Conservation (phyloP, 1,139 yeast species). For the Nakaseomyces nivariensis region DNA sequence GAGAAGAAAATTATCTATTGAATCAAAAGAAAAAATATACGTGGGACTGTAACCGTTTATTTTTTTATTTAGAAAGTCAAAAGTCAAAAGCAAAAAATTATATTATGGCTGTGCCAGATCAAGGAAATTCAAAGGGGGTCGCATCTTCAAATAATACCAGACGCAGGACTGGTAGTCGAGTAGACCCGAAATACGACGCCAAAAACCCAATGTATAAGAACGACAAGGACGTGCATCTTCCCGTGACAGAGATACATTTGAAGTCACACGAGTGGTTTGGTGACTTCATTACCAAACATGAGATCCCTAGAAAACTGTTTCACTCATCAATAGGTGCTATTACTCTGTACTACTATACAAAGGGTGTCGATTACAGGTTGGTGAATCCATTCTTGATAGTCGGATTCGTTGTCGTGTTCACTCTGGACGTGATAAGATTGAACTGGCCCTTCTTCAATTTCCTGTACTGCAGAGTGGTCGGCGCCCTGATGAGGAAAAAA, state of each 20-base stretch:
- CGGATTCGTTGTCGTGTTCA: slow-evolving; percentile 45
- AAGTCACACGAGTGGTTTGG: slow-evolving; percentile 35
- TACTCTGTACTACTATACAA: slow-evolving; percentile 61
- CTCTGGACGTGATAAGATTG: slow-evolving; percentile 65
- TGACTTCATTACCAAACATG: slow-evolving; percentile 61
- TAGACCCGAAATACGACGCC: slow-evolving; percentile 1
- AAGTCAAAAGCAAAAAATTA: not conserved
- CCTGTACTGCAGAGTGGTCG: slow-evolving; percentile 53
- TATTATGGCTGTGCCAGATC: not conserved
- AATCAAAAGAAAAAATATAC: too few relatives aligned
- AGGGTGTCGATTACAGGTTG: slow-evolving; percentile 45
- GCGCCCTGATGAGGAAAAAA: slow-evolving; percentile 73
- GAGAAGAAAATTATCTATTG: too few relatives aligned
- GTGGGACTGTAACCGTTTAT: not conserved
- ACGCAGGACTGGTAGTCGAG: not conserved
- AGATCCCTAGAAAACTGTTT: slow-evolving; percentile 74
- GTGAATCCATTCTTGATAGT: slow-evolving; percentile 50
- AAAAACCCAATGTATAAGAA: slow-evolving; percentile 4
- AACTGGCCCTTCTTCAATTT: slow-evolving; percentile 50
- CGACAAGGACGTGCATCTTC: slow-evolving; percentile 23
- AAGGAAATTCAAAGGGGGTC: not conserved
- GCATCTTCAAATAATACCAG: not conserved
- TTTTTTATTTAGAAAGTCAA: not conserved
- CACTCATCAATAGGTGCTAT: slow-evolving; percentile 84
- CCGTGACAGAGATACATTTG: slow-evolving; percentile 26